phyloP scores from a whole-genome alignment of 1,139 yeast species.

The Taphrina betulina region DNA sequence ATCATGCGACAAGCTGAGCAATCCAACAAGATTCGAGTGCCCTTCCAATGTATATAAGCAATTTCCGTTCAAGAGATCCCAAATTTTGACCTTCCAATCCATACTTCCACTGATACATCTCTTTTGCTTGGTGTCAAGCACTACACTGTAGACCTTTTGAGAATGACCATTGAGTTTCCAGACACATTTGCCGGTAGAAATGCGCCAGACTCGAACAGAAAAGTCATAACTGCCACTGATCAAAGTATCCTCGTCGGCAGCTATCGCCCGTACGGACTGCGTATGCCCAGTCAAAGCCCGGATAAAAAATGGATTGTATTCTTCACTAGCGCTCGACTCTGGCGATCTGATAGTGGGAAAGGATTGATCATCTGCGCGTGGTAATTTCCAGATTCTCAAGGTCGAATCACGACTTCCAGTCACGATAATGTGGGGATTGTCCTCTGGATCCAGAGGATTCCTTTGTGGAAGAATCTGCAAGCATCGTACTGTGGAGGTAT shows the following conservation, averaged over 20 bases:
- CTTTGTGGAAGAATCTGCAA: constrained; percentile 72
- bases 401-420: constrained; percentile 91
- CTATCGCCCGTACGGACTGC: constrained; percentile 81
- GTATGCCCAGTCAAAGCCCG: constrained; percentile 82
- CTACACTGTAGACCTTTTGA: constrained; percentile 83
- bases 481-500: constrained; percentile 89
- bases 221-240: constrained; percentile 91
- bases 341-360: neutral
- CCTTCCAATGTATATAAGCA: constrained; percentile 69
- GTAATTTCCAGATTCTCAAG: constrained; percentile 83
- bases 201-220: constrained; percentile 89
- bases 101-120: constrained; percentile 89
- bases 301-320: constrained; percentile 67
- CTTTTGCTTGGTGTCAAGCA: constrained; percentile 69
- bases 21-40: constrained; percentile 85
- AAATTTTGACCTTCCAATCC: constrained; percentile 83
- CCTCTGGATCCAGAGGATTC: constrained; percentile 64
- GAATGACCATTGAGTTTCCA: constrained; percentile 78
- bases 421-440: constrained; percentile 64
- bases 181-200: constrained; percentile 68
- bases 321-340: neutral
- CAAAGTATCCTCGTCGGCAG: constrained; percentile 79
- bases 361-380: constrained; percentile 42
- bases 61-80: constrained; percentile 81
- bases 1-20: constrained; percentile 72